Evolutionary conservation across 1,139 yeast species (phyloP).

Genomic region (Lodderomyces jiufengensis): DNA sequence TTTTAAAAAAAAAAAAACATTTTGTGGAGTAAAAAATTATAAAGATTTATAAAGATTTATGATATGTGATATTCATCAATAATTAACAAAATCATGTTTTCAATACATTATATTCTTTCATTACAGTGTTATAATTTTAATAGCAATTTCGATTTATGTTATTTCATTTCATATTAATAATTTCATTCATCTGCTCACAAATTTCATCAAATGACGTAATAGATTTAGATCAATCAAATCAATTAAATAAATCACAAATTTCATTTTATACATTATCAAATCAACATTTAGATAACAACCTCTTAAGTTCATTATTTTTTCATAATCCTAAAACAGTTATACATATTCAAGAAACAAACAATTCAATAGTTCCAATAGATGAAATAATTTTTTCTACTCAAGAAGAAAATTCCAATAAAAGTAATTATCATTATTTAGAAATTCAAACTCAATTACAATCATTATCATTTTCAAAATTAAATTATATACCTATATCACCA

Average conservation of each 20-base stretch:
- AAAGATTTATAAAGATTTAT: too few relatives aligned
- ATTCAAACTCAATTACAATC: conserved; percentile 2
- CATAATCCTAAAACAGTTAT: conserved; percentile 9
- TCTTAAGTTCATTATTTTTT: background rate
- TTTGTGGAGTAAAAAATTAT: too few relatives aligned
- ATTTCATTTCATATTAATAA: too few relatives aligned
- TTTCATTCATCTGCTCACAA: too few relatives aligned
- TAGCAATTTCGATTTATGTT: too few relatives aligned
- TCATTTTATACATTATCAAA: conserved; percentile 3
- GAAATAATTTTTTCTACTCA: conserved; percentile 3
- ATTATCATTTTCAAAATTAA: background rate
- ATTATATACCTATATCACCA: conserved; percentile 10
- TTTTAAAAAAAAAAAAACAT: too few relatives aligned
- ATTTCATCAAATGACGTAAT: background rate
- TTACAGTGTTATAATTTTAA: too few relatives aligned
- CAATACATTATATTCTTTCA: too few relatives aligned
- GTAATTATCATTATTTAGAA: conserved; percentile 7
- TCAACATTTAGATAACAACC: background rate
- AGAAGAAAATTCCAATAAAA: background rate
- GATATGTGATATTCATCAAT: too few relatives aligned
- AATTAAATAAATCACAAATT: background rate
- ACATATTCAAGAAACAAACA: conserved; percentile 8
- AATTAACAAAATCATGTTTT: too few relatives aligned
- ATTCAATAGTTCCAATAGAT: conserved; percentile 11
- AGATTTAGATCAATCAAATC: conserved; percentile 1